Evolutionary conservation across 78 protist genomes (phyloP), one percentile per base, ranked within the genome.

Genomic region (Paratrimastix pyriformis): DNA sequence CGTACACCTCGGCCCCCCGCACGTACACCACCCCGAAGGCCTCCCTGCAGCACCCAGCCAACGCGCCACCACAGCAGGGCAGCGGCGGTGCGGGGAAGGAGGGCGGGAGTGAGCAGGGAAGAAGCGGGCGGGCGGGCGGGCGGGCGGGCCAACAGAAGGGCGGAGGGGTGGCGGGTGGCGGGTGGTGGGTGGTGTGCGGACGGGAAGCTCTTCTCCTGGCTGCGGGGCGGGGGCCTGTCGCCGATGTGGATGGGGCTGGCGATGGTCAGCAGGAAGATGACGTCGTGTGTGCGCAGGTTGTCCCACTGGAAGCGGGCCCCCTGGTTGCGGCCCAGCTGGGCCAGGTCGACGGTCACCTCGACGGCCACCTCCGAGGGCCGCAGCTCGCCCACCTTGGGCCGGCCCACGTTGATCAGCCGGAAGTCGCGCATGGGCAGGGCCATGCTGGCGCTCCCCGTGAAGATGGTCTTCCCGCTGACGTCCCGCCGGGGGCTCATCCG

Each of bases 371-470:
- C 7, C 24, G 87, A 37, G 32, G 97, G 97, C 62, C 60, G 35
- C 26, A 26, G n/a, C 54, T 90, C 92, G 38, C 93, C 97, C 30
- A 92, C 48, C 32, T 29, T 15, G 42, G 94, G 86, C 79, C 72
- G 38, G 21, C 73, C 75, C 6, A 89, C 89, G n/a, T 72, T 6
- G 46, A 6, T 35, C 18, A 82, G 0, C 52, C 24, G 0, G 75
- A 91, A 86, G 9, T 54, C 50, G 3, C 13, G 4, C 8, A 88
- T 26, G 6, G 89, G 92, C 33, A 87, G 3, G 24, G 90, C 90
- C 92, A 89, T 91, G n/a, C 85, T 62, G 21, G 92, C 62, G 88
- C 88, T 87, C 13, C 93, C 93, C 3, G 29, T 35, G 42, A 88
- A 87, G 1, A 24, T 45, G 6, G 89, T 82, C 68, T 29, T 21